Percentiles rank a stretch among this genome's conserved stretches.
Conservation (phyloP, 139 green algal species). For the Tetraselmis chui region DNA sequence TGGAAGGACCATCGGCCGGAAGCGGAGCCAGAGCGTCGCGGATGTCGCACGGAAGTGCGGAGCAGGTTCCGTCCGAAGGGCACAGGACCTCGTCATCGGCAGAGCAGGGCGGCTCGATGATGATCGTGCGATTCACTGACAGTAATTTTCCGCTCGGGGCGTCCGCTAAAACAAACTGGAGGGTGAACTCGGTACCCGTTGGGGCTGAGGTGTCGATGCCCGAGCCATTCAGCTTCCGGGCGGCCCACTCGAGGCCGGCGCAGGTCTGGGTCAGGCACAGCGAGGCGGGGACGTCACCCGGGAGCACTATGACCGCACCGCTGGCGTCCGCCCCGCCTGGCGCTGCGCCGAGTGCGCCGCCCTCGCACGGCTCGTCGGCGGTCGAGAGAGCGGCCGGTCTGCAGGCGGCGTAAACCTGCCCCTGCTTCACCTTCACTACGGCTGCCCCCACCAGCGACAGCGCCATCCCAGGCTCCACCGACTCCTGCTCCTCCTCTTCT, state of each 20-base stretch:
- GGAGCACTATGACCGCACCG: neutral
- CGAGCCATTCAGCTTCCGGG: neutral
- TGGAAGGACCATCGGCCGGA: too few species aligned
- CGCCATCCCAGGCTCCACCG: neutral
- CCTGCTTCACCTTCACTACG: neutral
- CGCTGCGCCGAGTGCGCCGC: neutral
- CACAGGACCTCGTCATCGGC: neutral
- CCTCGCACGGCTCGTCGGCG: neutral
- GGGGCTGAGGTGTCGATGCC: neutral
- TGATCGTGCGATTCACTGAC: neutral
- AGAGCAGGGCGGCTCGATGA: neutral
- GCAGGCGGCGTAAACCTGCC: neutral
- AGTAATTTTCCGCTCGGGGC: neutral
- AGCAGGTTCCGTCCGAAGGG: neutral
- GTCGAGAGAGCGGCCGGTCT: neutral
- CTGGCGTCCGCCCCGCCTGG: neutral
- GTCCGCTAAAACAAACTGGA: neutral
- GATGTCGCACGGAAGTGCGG: neutral
- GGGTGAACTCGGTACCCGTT: neutral
- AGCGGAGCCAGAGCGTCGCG: neutral
- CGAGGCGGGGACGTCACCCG: neutral
- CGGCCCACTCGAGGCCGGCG: neutral
- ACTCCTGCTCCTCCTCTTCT: neutral
- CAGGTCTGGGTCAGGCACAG: neutral
- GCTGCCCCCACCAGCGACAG: neutral